These are phyloP conservation scores for Chlorella ohadii DNA, from an alignment of 139 green algal species.

Conservation along the genomic window DNA sequence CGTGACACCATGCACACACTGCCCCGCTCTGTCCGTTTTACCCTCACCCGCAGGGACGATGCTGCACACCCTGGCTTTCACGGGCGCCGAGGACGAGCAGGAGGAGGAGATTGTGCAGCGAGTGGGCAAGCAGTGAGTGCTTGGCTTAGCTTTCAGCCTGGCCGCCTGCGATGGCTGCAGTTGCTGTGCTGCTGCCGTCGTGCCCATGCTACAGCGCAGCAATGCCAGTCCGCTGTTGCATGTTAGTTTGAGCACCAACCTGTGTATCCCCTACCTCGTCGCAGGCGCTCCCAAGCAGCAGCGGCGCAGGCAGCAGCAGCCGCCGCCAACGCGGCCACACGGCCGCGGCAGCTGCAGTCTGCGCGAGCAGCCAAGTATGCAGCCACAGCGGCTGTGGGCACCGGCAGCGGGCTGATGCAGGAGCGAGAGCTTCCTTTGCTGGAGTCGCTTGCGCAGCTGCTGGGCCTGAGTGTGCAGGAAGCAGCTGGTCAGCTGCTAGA, in stretches of 20 bases:
- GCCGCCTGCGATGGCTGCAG: background rate
- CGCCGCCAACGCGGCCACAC: background rate
- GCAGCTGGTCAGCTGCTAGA: slow-evolving; percentile 11
- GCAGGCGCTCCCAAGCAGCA: background rate
- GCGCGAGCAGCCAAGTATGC: background rate
- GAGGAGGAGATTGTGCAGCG: background rate
- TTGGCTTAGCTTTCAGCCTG: too few relatives aligned
- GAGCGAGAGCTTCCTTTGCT: background rate
- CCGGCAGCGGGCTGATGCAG: background rate
- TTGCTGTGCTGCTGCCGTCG: background rate
- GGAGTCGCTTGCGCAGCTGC: slow-evolving; percentile 18
- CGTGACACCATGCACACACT: too few relatives aligned
- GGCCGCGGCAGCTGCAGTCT: background rate
- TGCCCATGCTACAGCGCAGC: too few relatives aligned
- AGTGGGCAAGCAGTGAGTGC: background rate
- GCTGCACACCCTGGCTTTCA: background rate
- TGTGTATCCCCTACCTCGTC: too few relatives aligned
- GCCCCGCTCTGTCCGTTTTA: too few relatives aligned
- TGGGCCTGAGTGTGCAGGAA: background rate
- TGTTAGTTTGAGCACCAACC: too few relatives aligned
- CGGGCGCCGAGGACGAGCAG: background rate
- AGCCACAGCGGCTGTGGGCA: background rate
- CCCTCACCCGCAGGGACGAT: background rate
- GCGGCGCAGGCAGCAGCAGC: background rate
- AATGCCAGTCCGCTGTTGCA: background rate